phyloP scores from a whole-genome alignment of 148 eudicot genomes.

The Rhododendron kiyosumense region DNA sequence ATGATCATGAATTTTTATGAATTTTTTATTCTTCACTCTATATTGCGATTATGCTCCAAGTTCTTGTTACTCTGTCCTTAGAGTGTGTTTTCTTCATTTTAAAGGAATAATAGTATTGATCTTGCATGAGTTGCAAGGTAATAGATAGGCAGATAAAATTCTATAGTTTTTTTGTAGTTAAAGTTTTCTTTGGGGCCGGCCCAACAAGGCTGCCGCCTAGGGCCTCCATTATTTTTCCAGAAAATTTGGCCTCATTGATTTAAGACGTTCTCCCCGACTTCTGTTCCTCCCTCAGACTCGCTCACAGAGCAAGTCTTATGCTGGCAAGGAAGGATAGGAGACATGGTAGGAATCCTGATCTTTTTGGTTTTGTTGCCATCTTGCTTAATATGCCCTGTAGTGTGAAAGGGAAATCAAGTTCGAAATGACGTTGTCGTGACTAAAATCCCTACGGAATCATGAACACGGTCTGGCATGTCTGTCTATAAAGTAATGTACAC shows the following conservation, averaged over 20 bases:
- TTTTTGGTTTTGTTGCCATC: slow-evolving; percentile 4
- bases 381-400: neutral
- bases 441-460: neutral
- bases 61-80: neutral
- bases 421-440: neutral
- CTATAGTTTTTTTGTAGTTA: no score
- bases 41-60: neutral
- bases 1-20: neutral
- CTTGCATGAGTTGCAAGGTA: no score
- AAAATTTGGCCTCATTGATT: no score
- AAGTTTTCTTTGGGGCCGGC: no score
- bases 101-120: no score
- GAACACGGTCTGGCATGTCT: neutral
- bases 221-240: no score
- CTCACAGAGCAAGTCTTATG: slow-evolving; percentile 11
- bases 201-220: no score
- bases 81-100: neutral
- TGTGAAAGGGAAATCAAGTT: neutral
- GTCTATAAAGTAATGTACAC: neutral
- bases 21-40: neutral
- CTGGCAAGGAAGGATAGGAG: slow-evolving; percentile 5
- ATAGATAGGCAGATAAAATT: no score
- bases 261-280: slow-evolving; percentile 20
- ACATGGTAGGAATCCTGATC: slow-evolving; percentile 5
- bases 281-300: slow-evolving; percentile 13